Evolutionary conservation across 2,329 filamentous ascomycete species (phyloP).

Genomic region (Penicillium griseofulvum): DNA sequence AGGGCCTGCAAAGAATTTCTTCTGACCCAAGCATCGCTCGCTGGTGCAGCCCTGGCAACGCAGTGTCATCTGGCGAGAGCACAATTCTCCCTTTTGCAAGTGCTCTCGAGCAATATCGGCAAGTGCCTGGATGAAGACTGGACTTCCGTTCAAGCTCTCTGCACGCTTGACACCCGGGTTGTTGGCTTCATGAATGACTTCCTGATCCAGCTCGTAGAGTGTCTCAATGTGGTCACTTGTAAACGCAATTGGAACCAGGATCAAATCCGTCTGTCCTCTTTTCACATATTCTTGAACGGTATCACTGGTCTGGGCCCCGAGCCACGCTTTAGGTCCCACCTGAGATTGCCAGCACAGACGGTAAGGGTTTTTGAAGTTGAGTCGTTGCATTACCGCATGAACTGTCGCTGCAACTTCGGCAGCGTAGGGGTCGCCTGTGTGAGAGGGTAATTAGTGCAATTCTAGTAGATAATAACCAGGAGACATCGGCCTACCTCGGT

Average conservation of each 20-base stretch:
- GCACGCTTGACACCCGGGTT: constrained; percentile 80
- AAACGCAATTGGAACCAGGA: constrained; percentile 93
- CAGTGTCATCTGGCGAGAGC: constrained; percentile 81
- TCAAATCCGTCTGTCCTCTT: constrained; percentile 85
- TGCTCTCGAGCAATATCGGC: constrained; percentile 84
- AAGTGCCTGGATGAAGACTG: constrained; percentile 83
- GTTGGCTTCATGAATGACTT: constrained; percentile 83
- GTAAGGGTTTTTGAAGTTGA: constrained; percentile 86
- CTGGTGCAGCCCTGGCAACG: constrained; percentile 93
- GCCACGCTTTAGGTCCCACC: constrained; percentile 91
- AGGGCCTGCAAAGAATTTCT: constrained; percentile 61
- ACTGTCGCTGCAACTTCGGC: constrained; percentile 95
- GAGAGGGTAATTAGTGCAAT: constrained; percentile 1
- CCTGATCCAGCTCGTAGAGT: constrained; percentile 86
- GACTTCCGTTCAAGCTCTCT: constrained; percentile 87
- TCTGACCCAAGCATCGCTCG: constrained; percentile 74
- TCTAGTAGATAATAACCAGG: not conserved
- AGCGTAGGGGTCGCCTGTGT: constrained; percentile 81
- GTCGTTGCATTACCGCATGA: constrained; percentile 89
- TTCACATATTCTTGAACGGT: constrained; percentile 86
- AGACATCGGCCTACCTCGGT: constrained; percentile 61
- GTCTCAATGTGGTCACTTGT: constrained; percentile 99
- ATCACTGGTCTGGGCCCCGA: constrained; percentile 86
- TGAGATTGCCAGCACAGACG: constrained; percentile 97
- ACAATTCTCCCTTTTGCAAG: constrained; percentile 66